Conservation (phyloP, 192 early-diverging fungal genomes). For the Gigaspora rosea region DNA sequence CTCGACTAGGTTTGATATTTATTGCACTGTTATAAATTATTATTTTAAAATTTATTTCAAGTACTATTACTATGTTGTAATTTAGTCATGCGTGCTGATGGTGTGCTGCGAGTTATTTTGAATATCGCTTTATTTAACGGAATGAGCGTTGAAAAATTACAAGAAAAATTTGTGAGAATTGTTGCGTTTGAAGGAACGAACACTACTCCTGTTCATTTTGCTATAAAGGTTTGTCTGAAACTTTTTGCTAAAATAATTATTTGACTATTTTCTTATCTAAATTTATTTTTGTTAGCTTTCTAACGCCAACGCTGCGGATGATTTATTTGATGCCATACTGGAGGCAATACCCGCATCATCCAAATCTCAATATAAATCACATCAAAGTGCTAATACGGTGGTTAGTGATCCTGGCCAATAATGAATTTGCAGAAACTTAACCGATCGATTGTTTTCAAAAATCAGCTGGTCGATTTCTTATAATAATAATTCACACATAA, state of each 20-base stretch:
- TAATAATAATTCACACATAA: too few relatives aligned
- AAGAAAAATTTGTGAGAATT: conserved; percentile 46
- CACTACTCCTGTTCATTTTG: conserved; percentile 24
- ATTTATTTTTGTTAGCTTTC: background rate
- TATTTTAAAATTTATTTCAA: background rate
- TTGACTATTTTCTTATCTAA: background rate
- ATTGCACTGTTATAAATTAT: background rate
- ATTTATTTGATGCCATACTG: background rate
- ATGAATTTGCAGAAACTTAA: too few relatives aligned
- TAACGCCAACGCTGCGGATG: background rate
- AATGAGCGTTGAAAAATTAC: conserved; percentile 40
- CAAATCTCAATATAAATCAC: too few relatives aligned
- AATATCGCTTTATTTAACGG: conserved; percentile 41
- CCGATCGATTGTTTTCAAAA: too few relatives aligned
- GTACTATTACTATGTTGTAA: background rate
- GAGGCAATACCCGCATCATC: background rate
- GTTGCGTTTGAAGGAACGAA: conserved; percentile 35
- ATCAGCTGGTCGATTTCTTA: too few relatives aligned
- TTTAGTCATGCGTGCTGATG: conserved; percentile 48
- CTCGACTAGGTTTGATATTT: conserved; percentile 10
- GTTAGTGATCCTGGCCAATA: too few relatives aligned
- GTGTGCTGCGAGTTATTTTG: conserved; percentile 46
- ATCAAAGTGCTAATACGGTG: too few relatives aligned
- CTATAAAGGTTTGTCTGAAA: conserved; percentile 32
- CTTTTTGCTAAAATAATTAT: background rate